Base-by-base conservation (phyloP, 768 basidiomycete genomes). In the Gautieria morchelliformis region DNA sequence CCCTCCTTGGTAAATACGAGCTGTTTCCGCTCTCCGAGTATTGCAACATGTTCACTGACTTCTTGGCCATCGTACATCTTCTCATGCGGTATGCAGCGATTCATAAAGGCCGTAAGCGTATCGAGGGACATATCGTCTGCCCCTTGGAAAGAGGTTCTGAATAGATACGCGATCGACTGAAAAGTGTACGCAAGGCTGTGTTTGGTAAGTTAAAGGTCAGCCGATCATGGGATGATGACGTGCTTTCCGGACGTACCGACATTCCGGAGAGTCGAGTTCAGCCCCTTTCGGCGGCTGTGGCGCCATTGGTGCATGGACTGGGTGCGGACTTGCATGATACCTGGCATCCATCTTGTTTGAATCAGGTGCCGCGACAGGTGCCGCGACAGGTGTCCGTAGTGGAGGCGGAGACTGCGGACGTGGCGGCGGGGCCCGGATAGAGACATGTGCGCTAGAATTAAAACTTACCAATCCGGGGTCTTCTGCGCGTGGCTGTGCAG, bases 401-500 rank as follows among this genome's bases (percentile, higher is more conserved):
- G 17, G 42, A 44, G 14, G 42, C 17, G 42, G 42, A 12, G 42
- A 9, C 8, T 7, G 17, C 8, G 42, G 20, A 44, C 14, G 17
- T 44, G 42, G 14, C 3, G 35, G 35, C 35, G 35, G 14, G 35
- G 22, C 24, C 48, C 48, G 48, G 15, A 49, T 49, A 77, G 85
- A 49, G 83, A 89, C 56, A 79, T 86, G 73, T 81, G 81, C 8
- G 87, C 89, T 4, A 93, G 92, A 2, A 84, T 81, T 0, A 75
- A 75, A 39, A 85, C 93, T n/a, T 70, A 74, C 19, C 79, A 76
- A 42, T 11, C 27, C 48, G 1, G 48, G 48, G 32, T 49, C 48
- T n/a, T 49, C 48, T 30, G 48, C 10, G 12, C 10, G 48, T 11
- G 48, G 48, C 1, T 7, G 48, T 10, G 48, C 27, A 11, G 48